These are phyloP conservation scores for Coniochaeta sp. DNA, from an alignment of 2,329 filamentous ascomycete species.

Conservation along the genomic window DNA sequence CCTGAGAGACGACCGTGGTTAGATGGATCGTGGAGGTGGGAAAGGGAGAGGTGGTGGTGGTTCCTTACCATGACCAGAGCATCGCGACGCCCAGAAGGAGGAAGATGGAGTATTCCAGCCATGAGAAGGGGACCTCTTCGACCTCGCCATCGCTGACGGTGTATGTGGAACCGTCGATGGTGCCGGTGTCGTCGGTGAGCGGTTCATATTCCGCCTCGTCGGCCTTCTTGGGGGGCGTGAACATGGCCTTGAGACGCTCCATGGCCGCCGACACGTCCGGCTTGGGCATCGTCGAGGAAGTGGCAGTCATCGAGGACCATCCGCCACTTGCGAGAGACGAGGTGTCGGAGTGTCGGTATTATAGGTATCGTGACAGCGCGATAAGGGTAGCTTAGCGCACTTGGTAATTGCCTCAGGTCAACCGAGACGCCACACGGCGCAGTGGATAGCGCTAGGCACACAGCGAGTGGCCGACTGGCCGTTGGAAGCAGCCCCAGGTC, in stretches of 20 bases:
- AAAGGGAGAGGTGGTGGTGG: not conserved
- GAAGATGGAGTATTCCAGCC: slow-evolving; percentile 82
- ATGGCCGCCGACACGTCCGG: slow-evolving; percentile 15
- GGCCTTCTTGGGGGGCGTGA: slow-evolving; percentile 17
- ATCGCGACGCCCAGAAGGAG: slow-evolving; percentile 81
- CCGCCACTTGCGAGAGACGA: not conserved
- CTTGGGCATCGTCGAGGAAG: not conserved
- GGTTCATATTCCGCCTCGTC: slow-evolving; percentile 19
- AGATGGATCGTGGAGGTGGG: slow-evolving; percentile 4
- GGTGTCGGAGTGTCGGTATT: not conserved
- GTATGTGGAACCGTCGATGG: slow-evolving; percentile 19
- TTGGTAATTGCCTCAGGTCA: not conserved
- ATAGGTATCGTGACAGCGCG: no score
- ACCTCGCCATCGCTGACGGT: slow-evolving; percentile 13
- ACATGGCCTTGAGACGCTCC: slow-evolving; percentile 30
- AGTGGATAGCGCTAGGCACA: not conserved
- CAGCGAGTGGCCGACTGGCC: not conserved
- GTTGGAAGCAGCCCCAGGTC: not conserved
- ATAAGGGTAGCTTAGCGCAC: not conserved
- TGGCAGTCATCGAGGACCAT: not conserved
- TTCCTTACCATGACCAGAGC: slow-evolving; percentile 87
- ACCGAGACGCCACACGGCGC: not conserved
- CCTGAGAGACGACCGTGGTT: slow-evolving; percentile 43
- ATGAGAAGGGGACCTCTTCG: slow-evolving; percentile 59
- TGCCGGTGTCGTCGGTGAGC: slow-evolving; percentile 17